Conservation (phyloP, 192 early-diverging fungal species). For the Backusella liffmaniae region DNA sequence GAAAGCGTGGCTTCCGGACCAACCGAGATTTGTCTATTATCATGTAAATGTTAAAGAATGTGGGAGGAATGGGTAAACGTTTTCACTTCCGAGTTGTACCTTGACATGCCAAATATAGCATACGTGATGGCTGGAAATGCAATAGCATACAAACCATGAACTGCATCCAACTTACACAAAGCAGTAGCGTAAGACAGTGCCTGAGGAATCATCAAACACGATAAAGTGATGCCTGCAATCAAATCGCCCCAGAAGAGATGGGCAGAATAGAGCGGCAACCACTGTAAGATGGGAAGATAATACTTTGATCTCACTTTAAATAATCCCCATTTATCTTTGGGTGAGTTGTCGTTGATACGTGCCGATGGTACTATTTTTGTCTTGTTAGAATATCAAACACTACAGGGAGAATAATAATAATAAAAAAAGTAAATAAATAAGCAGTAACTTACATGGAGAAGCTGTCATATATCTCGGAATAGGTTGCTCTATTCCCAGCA, state of each 20-base stretch:
- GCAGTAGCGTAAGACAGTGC: conserved; percentile 88
- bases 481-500: conserved; percentile 10
- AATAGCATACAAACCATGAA: conserved; percentile 91
- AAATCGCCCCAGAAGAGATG: conserved; percentile 69
- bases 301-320: conserved; percentile 76
- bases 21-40: conserved; percentile 79
- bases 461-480: conserved; percentile 30
- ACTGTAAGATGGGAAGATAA: conserved; percentile 92
- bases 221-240: conserved; percentile 83
- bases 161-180: conserved; percentile 78
- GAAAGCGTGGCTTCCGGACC: conserved; percentile 94
- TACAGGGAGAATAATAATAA: too few species aligned
- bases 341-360: conserved; percentile 14
- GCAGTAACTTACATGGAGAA: conserved; percentile 21
- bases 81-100: conserved; percentile 38
- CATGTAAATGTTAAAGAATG: background rate
- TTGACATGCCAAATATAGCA: conserved; percentile 88
- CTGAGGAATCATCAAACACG: conserved; percentile 74
- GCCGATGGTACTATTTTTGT: conserved; percentile 20
- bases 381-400: background rate
- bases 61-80: background rate
- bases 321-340: conserved; percentile 31
- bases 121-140: conserved; percentile 85
- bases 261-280: conserved; percentile 82
- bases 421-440: background rate